Percentiles rank a stretch among this genome's conserved stretches.
Conservation (phyloP, 2,329 filamentous ascomycete species). For the Fusarium algeriense region DNA sequence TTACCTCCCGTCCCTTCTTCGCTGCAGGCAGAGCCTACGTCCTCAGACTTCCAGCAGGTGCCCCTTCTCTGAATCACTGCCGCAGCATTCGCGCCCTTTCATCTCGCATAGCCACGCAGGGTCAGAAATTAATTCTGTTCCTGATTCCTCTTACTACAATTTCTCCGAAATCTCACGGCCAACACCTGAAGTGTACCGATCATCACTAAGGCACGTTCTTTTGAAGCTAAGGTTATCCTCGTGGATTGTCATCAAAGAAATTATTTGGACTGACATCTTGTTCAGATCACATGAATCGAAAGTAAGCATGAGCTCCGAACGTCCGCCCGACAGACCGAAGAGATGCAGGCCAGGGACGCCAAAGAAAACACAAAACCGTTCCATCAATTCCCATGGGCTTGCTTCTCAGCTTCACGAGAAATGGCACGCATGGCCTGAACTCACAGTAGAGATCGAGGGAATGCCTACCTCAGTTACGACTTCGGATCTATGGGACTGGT, state of each 20-base stretch:
- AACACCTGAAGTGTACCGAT: neutral
- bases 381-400: neutral
- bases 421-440: slow-evolving; percentile 54
- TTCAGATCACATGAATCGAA: neutral
- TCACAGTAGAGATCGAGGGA: slow-evolving; percentile 49
- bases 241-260: too few species aligned
- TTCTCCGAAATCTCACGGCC: neutral
- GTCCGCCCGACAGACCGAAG: neutral
- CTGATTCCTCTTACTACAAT: neutral
- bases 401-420: slow-evolving; percentile 8
- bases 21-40: neutral
- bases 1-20: neutral
- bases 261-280: neutral
- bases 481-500: slow-evolving; percentile 63
- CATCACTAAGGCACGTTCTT: neutral
- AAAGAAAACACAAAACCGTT: neutral
- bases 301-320: slow-evolving; percentile 14
- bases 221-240: neutral
- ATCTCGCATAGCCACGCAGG: neutral
- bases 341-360: slow-evolving; percentile 2
- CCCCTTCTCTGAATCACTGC: slow-evolving; percentile 25
- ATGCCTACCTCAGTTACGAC: slow-evolving; percentile 55
- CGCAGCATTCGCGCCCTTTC: neutral
- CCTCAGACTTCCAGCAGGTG: neutral
- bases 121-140: neutral